phyloP scores from a whole-genome alignment of 257 asterid genomes.

The Linaria vulgaris region DNA sequence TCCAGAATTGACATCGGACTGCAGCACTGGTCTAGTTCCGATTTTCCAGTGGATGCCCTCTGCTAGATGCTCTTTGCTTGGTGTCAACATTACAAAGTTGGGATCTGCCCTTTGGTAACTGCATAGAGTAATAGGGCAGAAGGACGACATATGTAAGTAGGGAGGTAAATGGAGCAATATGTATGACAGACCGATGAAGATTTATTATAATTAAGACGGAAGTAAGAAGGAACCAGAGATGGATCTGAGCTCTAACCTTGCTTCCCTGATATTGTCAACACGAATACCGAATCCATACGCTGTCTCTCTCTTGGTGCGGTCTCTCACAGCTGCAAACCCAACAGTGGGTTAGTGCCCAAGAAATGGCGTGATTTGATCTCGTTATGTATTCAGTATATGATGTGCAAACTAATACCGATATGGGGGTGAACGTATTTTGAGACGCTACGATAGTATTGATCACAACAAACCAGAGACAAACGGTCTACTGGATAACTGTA shows the following conservation, averaged over 20 bases:
- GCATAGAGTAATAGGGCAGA: slow-evolving; percentile 4
- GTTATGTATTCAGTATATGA: neutral
- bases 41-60: slow-evolving; percentile 83
- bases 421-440: too few species aligned
- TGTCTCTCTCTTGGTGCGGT: slow-evolving; percentile 62
- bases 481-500: neutral
- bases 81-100: slow-evolving; percentile 87
- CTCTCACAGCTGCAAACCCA: slow-evolving; percentile 63
- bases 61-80: slow-evolving; percentile 91
- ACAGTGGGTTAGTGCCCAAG: slow-evolving; percentile 15
- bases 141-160: neutral
- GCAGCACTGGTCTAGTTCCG: slow-evolving; percentile 69
- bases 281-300: slow-evolving; percentile 71
- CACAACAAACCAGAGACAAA: too few species aligned
- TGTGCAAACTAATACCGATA: too few species aligned
- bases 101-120: slow-evolving; percentile 94
- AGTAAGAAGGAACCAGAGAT: slow-evolving; percentile 1
- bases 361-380: neutral
- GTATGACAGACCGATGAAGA: slow-evolving; percentile 1
- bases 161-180: neutral
- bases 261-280: slow-evolving; percentile 79
- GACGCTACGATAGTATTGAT: too few species aligned
- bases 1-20: slow-evolving; percentile 75
- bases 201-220: slow-evolving; percentile 8
- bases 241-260: slow-evolving; percentile 49